Conservation (phyloP, 495 filamentous ascomycete species). For the Lindgomyces ingoldianus region DNA sequence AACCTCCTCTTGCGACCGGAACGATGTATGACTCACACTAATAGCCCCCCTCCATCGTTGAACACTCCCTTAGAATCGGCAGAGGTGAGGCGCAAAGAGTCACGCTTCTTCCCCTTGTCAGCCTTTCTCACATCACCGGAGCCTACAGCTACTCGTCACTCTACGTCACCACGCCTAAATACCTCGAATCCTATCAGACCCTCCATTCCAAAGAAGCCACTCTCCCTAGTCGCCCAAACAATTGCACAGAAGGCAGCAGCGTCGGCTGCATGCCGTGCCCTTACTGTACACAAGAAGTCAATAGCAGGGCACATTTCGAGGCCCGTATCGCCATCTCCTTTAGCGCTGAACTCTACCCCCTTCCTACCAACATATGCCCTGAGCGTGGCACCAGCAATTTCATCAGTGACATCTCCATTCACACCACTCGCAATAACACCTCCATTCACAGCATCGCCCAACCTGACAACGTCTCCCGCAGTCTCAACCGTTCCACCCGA, state of each 20-base stretch:
- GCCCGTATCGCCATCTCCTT: conserved; percentile 1
- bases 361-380: background rate
- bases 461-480: conserved; percentile 13
- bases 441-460: conserved; percentile 6
- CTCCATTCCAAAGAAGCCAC: background rate
- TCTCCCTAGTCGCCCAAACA: conserved; percentile 11
- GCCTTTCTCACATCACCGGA: conserved; percentile 14
- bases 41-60: conserved; percentile 1
- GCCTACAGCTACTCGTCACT: conserved; percentile 15
- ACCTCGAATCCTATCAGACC: background rate
- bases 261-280: conserved; percentile 21
- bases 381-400: background rate
- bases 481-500: background rate
- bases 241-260: conserved; percentile 14
- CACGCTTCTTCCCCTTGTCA: conserved; percentile 37
- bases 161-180: background rate
- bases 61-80: background rate
- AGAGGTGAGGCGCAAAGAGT: conserved; percentile 34
- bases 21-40: background rate
- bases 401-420: background rate
- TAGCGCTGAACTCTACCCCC: background rate
- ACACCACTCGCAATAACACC: conserved; percentile 20
- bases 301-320: background rate
- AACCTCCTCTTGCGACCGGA: conserved; percentile 2
- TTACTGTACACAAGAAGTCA: background rate